Base-by-base conservation (phyloP, 805 yeast species). In the Jamesozyma lodderae region DNA sequence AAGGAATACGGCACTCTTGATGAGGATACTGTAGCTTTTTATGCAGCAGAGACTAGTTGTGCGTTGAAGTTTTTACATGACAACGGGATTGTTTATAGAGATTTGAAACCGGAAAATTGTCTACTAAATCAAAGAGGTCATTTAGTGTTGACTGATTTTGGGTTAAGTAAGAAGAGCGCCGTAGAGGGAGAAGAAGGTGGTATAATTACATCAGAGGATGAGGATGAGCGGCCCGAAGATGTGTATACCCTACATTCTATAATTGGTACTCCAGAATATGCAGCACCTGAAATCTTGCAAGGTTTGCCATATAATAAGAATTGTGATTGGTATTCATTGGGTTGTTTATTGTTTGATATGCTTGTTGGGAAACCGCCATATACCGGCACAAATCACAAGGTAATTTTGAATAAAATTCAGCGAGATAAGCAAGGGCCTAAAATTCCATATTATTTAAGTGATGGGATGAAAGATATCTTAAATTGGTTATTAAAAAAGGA, bases 301-400 rank as follows among this genome's bases (percentile, higher is more conserved):
- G 95, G 94, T 17, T 72, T 78, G 48, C 74, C 77, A 14, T 87
- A 86, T 57, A 86, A 81, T 49, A 79, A 75, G 38, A 70, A 77
- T 23, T 92, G 87, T 35, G 96, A 86, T 57, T 85, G 94, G 83
- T 86, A 95, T 86, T 84, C 95, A 0, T 62, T 87, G 24, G 96
- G 95, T 0, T 81, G 94, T 33, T 79, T 86, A 6, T 64, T 79
- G 35, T 82, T 64, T 51, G 95, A 87, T 56, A 70, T 86, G 72
- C 65, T 86, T 36, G 79, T 88, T 0, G 95, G 95, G 0, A 70
- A 78, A 34, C 95, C 96, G 0, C 95, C 95, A 1, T 85, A 83
- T 59, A 81, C 92, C 0, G 96, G 95, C 3, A 79, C 73, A 38
- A 82, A 81, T 50, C 80, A 81, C 51, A 79, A 81, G 54, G 73